Base-by-base conservation (phyloP, 305 asterid species). In the Rubia peregrina region DNA sequence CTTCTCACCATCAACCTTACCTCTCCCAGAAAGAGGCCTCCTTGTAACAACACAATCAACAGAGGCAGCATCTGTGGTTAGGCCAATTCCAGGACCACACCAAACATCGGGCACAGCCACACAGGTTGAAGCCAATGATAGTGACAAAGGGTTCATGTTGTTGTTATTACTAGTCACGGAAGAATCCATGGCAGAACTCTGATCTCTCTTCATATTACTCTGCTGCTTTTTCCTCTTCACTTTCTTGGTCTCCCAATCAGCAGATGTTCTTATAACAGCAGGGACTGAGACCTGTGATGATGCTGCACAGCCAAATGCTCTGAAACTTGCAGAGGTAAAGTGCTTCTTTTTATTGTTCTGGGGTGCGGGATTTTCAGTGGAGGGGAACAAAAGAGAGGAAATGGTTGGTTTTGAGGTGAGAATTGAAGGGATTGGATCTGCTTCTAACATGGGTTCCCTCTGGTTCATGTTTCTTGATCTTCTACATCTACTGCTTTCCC, bases 41-140 rank as follows among this genome's bases (percentile, higher is more conserved):
- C 89, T 84, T 36, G 95, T 82, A 80, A 88, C 95, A 63, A 87
- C 95, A 78, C 91, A 89, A 81, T 91, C 95, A 49, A 86, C 89
- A 76, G 95, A 87, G 41, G 95, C 85, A 60, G 96, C 96, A 77
- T 86, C 96, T 22, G 86, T 83, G 48, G 86, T 75, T 43, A 87
- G 59, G 14, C 92, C 92, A 66, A 86, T 80, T 33, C 97, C 96
- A 71, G 95, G 92, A 51, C 89, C 89, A 82, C 96, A 84, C 91
- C 94, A 89, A 68, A 87, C 95, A 84, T 91, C 98, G 67, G 91
- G 89, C 44, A 71, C 87, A 67, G 88, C 84, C 72, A 86, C 92
- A 74, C 94, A 90, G 70, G 86, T 83, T 6, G 93, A 86, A 2
- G 97, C 83, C 66, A 85, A 42, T 24, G 89, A 85, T 65, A 81